Evolutionary conservation across 495 filamentous ascomycete genomes (phyloP).

Genomic region (Lepidopterella palustris): DNA sequence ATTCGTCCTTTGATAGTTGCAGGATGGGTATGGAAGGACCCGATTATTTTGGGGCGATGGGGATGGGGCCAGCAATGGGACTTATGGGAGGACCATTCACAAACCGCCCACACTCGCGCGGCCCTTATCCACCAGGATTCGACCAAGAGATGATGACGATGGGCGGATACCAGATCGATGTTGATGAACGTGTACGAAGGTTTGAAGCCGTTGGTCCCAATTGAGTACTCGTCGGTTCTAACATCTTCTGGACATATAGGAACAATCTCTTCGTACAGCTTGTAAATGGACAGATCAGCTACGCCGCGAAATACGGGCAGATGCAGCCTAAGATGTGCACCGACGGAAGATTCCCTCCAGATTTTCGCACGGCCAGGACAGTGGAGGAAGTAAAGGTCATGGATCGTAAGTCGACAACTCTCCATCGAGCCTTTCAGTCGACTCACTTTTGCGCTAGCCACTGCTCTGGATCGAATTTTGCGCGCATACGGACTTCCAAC

Average conservation of each 20-base stretch:
- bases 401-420: slow-evolving; percentile 20
- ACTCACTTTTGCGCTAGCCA: slow-evolving; percentile 11
- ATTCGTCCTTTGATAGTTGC: slow-evolving; percentile 10
- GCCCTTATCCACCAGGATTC: slow-evolving; percentile 13
- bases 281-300: slow-evolving; percentile 30
- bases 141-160: slow-evolving; percentile 21
- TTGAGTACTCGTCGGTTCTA: not conserved
- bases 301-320: slow-evolving; percentile 23
- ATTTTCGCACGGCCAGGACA: slow-evolving; percentile 31
- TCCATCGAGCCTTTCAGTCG: not conserved
- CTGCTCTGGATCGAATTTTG: slow-evolving; percentile 34
- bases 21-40: slow-evolving; percentile 16
- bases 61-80: no score
- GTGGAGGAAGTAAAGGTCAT: slow-evolving; percentile 31
- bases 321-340: slow-evolving; percentile 37
- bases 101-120: not conserved
- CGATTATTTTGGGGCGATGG: slow-evolving; percentile 19
- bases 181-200: slow-evolving; percentile 25
- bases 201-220: not conserved
- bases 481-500: slow-evolving; percentile 32
- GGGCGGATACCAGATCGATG: slow-evolving; percentile 3
- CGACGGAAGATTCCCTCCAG: slow-evolving; percentile 30
- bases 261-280: slow-evolving; percentile 34
- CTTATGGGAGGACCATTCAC: slow-evolving; percentile 2
- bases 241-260: slow-evolving; percentile 15